Base-by-base conservation (phyloP, 2,329 filamentous ascomycete species). In the Dendryphion nanum region DNA sequence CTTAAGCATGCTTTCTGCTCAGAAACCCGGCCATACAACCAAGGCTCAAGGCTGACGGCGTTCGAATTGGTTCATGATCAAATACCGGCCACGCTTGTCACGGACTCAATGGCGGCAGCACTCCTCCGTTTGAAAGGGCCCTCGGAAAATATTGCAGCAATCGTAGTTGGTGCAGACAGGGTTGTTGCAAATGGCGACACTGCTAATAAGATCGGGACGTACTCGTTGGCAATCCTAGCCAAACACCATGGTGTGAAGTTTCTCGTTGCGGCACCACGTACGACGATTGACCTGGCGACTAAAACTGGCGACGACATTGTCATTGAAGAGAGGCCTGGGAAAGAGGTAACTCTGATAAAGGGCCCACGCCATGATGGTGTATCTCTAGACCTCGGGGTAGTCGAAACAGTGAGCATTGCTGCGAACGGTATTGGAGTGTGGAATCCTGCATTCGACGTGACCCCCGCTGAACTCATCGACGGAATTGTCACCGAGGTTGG, bases 361-460 rank as follows among this genome's bases (percentile, higher is more conserved):
- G 91, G 91, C 2, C 87, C 88, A 1, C 74, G 85, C 12, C 79
- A 75, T 26, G 66, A 78, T 2, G 79, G 83, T 26, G 82, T 82
- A 1, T 76, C 69, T 4, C 71, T 91, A 0, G 80, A 89, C 50
- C 67, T 81, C 16, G 74, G 68, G 33, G 73, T 73, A 35, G 81
- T 82, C 14, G 84, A 83, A 40, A 81, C 84, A 10, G 80, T 97
- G 20, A 88, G 86, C 29, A 91, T 88, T 35, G 91, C 91, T 20
- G 79, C 82, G 4, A 72, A 77, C 58, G 81, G 81, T 2, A 89
- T 97, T 45, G 74, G 78, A 28, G 89, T 97, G 6, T 98, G 93
- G 90, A 98, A 98, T 63, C 93, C 93, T 20, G 86, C 89, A 0
- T 98, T 98, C 61, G 93, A 98, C 59, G 87, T 98, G 21, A 98